Base-by-base conservation (phyloP, 1,284 basidiomycete genomes). In the Mycosarcoma maydis region DNA sequence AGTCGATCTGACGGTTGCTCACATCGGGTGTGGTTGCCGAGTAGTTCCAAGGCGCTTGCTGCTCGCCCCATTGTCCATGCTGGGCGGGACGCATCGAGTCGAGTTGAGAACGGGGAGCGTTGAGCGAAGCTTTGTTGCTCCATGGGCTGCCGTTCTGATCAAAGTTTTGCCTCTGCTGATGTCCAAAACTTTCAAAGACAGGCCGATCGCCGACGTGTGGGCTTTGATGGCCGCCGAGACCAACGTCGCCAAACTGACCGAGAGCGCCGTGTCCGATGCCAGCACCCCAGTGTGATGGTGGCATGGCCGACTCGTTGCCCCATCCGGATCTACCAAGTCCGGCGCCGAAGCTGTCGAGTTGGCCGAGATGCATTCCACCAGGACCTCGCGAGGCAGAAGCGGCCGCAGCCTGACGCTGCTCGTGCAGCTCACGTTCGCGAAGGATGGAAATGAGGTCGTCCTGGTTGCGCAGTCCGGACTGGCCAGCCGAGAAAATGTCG, bases 381-480 rank as follows among this genome's bases (percentile, higher is more conserved):
- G 45, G 62, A 14, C 58, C 67, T 20, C 71, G 67, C 40, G 46
- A 43, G 19, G 55, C 58, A n/a, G 60, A 46, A 32, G 62, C 71
- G 23, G 58, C 71, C 10, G 66, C 71, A 16, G 67, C 62, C 10
- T 68, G 68, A 41, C 65, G 59, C 42, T 75, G 73, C 32, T 76
- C 71, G 27, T 73, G 64, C 44, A 76, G 8, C 43, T 76, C 73
- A 19, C 73, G 62, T 42, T 76, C 71, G 17, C 73, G 64, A 24
- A 73, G 44, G 22, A 73, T 52, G 14, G 59, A 56, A 16, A 73
- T 51, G 47, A 72, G 53, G 16, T 73, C 73, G 17, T 76, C 73
- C 36, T 69, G 73, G 23, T 54, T 60, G n/a, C 67, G 71, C 26
- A 71, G 36, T 17, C 57, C 61, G 9, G 45, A 51, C 24, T 61